Evolutionary conservation across 1,284 basidiomycete species (phyloP).

Genomic region (Hymenochaete sp.): DNA sequence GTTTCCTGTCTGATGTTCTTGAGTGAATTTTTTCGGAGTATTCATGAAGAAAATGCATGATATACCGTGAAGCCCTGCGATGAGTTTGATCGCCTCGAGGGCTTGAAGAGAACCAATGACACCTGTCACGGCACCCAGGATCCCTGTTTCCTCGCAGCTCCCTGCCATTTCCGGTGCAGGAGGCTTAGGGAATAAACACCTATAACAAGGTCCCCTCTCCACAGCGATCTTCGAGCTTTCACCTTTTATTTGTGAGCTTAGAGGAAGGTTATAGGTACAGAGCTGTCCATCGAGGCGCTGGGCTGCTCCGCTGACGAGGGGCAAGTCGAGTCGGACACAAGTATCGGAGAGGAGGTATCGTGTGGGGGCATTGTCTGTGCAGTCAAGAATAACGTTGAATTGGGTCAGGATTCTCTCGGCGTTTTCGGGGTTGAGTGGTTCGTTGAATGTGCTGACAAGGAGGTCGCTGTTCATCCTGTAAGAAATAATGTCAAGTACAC

Average conservation of each 20-base stretch:
- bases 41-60: constrained; percentile 17
- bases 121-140: constrained; percentile 86
- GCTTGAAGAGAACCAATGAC: constrained; percentile 91
- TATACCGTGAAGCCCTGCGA: constrained; percentile 66
- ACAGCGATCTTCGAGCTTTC: not conserved
- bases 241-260: not conserved
- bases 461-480: constrained; percentile 65
- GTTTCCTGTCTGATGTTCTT: constrained; percentile 49
- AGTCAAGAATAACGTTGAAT: constrained; percentile 84
- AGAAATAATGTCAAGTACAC: constrained; percentile 7
- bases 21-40: no score
- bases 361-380: constrained; percentile 89
- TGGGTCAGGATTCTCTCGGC: constrained; percentile 49
- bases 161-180: constrained; percentile 56
- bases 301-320: constrained; percentile 89
- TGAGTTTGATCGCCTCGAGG: constrained; percentile 78
- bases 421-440: constrained; percentile 52
- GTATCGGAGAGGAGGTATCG: constrained; percentile 93
- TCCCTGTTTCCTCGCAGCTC: constrained; percentile 86
- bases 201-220: constrained; percentile 79
- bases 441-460: constrained; percentile 41
- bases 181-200: constrained; percentile 84
- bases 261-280: constrained; percentile 63
- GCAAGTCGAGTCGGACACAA: constrained; percentile 64
- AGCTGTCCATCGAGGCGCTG: constrained; percentile 90